A percentile compares a stretch with the other conserved stretches of the same genome.
Evolutionary conservation across 768 basidiomycete genomes (phyloP).

Genomic region (Sporobolomyces roseus): DNA sequence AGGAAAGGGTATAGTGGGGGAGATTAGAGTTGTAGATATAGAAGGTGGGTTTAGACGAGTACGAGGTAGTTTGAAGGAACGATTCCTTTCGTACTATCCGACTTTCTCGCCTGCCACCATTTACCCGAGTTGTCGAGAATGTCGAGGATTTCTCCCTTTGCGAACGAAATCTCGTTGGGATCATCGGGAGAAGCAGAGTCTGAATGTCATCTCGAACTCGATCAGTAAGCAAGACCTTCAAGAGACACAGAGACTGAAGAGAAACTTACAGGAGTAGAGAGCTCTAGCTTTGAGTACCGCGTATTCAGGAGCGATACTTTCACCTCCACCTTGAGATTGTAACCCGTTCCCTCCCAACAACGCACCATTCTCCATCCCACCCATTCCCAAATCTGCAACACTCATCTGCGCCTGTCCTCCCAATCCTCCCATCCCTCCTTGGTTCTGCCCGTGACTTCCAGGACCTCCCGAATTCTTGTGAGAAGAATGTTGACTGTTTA

Average conservation of each 20-base stretch:
- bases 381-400: conserved; percentile 53
- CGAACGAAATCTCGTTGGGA: conserved; percentile 90
- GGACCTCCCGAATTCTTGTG: conserved; percentile 53
- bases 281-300: conserved; percentile 73
- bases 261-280: conserved; percentile 73
- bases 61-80: conserved; percentile 40
- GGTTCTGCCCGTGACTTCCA: no score
- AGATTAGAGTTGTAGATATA: neutral
- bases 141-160: conserved; percentile 86
- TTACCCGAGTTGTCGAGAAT: conserved; percentile 77
- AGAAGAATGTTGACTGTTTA: neutral
- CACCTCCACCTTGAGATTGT: conserved; percentile 27
- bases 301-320: conserved; percentile 47
- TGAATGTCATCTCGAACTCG: conserved; percentile 47
- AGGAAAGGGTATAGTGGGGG: neutral
- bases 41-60: neutral
- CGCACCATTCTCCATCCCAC: conserved; percentile 17
- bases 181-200: conserved; percentile 92
- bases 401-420: conserved; percentile 53
- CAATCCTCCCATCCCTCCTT: conserved; percentile 52
- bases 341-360: conserved; percentile 3
- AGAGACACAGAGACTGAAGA: neutral
- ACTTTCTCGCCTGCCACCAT: conserved; percentile 85
- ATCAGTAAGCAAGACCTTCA: neutral
- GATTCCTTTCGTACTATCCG: conserved; percentile 58